A percentile compares a stretch with the other conserved stretches of the same genome.
These are phyloP conservation scores for Aspergillus egyptiacus DNA, from an alignment of 495 filamentous ascomycete genomes.

Conservation along the genomic window DNA sequence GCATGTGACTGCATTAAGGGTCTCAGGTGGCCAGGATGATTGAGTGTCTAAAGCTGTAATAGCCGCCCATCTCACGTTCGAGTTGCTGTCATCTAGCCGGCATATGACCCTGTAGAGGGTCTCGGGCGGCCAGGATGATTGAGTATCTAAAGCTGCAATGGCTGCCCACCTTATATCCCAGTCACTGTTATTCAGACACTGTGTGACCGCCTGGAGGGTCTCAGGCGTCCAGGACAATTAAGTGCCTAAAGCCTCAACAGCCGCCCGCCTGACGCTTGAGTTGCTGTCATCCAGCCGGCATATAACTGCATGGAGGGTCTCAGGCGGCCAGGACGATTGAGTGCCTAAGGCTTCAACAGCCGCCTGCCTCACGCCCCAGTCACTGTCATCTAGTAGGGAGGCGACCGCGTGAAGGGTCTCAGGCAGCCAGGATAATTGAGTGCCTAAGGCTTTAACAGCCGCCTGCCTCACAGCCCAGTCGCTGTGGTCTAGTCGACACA, in stretches of 20 bases:
- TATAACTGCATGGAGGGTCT: background rate
- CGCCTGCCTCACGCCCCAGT: background rate
- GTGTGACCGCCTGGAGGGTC: background rate
- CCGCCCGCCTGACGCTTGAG: background rate
- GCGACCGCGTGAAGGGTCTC: background rate
- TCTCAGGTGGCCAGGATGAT: background rate
- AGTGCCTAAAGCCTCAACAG: background rate
- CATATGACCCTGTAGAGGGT: background rate
- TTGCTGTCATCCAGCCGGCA: background rate
- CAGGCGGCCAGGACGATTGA: background rate
- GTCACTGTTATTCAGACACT: background rate
- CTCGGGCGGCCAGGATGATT: background rate
- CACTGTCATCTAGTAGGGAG: background rate
- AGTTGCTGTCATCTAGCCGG: background rate
- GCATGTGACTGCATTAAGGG: background rate
- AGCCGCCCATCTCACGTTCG: background rate
- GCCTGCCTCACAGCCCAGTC: background rate
- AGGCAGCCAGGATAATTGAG: background rate
- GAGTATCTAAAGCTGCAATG: background rate
- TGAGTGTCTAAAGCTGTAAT: background rate
- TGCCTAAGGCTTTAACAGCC: background rate
- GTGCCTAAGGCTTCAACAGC: background rate
- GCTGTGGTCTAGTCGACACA: background rate
- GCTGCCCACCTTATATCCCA: background rate
- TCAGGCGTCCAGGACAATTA: background rate